Base-by-base conservation (phyloP, 371 early-diverging fungal genomes). In the Encephalitozoon cuniculi region DNA sequence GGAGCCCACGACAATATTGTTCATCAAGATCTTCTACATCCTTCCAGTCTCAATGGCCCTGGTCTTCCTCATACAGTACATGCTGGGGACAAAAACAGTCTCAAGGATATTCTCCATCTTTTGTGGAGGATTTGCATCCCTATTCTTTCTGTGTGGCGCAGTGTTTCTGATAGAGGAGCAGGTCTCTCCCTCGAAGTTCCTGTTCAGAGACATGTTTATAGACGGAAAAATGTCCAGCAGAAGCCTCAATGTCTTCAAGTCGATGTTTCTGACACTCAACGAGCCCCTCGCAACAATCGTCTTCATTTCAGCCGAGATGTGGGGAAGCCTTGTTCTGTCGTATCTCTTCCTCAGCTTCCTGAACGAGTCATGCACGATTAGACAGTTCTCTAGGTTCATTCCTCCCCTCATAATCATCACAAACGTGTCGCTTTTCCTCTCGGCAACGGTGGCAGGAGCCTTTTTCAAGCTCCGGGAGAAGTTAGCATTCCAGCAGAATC, bases 281-380 rank as follows among this genome's bases (percentile, higher is more conserved):
- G 77, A 77, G 51, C 86, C 83, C 51, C 77, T 84, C 41, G 74
- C 83, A n/a, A 82, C 86, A 11, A 49, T 82, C 15, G 54, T 81
- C 8, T 86, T 76, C 71, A 79, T 84, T 4, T 37, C 77, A 28
- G 78, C 85, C n/a, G 86, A 86, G 71, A 59, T 84, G 23, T 86
- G 85, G 85, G 86, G 86, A 34, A 81, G 75, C 64, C 44, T 83
- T 2, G 76, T 86, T 51, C 70, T 84, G 5, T 78, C 82, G 9
- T 75, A 86, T 69, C 73, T 86, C 40, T 86, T 84, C 73, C 65
- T 86, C 49, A 71, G 75, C n/a, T 80, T 79, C 15, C 52, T 86
- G 12, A 84, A 84, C 71, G 84, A 83, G 59, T 49, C 74, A 4
- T 86, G 86, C 63, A 73, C 86, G 8, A 53, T 78, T 12, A 80